Conservation (phyloP, 2,329 filamentous ascomycete species). For the Scytalidium lignicola region DNA sequence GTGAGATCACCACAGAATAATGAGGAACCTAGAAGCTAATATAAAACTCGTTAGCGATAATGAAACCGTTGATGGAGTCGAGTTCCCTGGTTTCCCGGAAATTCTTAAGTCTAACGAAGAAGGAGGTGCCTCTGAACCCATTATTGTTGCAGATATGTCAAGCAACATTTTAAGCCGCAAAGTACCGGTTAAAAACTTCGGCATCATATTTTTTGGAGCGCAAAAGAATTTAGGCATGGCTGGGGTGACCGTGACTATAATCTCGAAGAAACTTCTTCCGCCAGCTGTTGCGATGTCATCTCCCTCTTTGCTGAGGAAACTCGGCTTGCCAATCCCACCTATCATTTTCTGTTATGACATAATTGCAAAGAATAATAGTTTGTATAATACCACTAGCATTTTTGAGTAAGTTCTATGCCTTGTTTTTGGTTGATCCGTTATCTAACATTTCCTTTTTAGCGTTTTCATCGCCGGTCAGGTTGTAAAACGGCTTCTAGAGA, state of each 20-base stretch:
- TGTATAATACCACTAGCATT: constrained; percentile 95
- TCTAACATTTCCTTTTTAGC: constrained; percentile 34
- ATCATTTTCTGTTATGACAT: constrained; percentile 78
- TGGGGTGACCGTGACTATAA: constrained; percentile 77
- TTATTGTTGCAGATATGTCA: constrained; percentile 89
- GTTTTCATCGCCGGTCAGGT: constrained; percentile 90
- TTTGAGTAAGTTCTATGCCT: constrained; percentile 60
- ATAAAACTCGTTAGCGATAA: constrained; percentile 62
- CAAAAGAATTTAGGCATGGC: constrained; percentile 91
- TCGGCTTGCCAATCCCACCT: constrained; percentile 73
- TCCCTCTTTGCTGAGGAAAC: constrained; percentile 62
- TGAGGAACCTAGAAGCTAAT: constrained; percentile 53
- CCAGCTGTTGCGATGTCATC: constrained; percentile 61
- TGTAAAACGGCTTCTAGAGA: constrained; percentile 66
- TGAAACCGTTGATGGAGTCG: constrained; percentile 90
- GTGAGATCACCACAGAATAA: constrained; percentile 22
- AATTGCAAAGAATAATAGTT: constrained; percentile 85
- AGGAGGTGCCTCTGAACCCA: constrained; percentile 60
- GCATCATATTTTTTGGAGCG: constrained; percentile 83
- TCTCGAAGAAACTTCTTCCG: constrained; percentile 75
- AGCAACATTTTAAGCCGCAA: constrained; percentile 85
- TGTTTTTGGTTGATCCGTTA: background rate
- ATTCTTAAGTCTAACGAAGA: constrained; percentile 51
- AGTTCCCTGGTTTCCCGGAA: constrained; percentile 72
- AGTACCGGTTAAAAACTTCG: constrained; percentile 74